These are phyloP conservation scores for Lipomyces sp. DNA, from an alignment of 805 yeast species.

Conservation along the genomic window DNA sequence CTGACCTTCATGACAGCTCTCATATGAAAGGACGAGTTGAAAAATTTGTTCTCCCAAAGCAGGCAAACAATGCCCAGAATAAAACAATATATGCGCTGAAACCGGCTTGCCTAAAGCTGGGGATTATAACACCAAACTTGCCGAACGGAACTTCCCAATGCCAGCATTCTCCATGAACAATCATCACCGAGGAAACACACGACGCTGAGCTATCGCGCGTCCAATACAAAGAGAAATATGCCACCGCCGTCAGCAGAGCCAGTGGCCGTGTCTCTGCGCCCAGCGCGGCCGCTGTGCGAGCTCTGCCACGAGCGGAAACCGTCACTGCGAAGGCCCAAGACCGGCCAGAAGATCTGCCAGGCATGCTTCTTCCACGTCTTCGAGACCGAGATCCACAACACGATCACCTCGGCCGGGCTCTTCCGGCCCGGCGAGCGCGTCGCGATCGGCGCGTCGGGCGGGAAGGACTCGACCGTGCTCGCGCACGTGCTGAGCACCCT, in stretches of 20 bases:
- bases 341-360: constrained; percentile 83
- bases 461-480: constrained; percentile 94
- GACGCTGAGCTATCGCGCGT: no score
- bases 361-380: constrained; percentile 85
- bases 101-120: no score
- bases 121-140: no score
- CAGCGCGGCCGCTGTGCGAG: constrained; percentile 56
- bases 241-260: background rate
- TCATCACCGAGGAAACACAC: no score
- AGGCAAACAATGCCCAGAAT: no score
- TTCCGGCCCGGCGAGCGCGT: constrained; percentile 80
- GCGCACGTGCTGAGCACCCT: constrained; percentile 83
- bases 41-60: no score
- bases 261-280: background rate
- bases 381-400: constrained; percentile 92
- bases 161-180: no score
- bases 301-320: constrained; percentile 80
- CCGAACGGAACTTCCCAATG: no score
- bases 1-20: no score
- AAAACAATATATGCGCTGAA: no score
- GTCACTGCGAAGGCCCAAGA: constrained; percentile 86
- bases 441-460: constrained; percentile 98
- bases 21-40: no score
- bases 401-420: constrained; percentile 66
- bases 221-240: no score